phyloP scores from a whole-genome alignment of 805 yeast species.

The Metschnikowia amazonensis region DNA sequence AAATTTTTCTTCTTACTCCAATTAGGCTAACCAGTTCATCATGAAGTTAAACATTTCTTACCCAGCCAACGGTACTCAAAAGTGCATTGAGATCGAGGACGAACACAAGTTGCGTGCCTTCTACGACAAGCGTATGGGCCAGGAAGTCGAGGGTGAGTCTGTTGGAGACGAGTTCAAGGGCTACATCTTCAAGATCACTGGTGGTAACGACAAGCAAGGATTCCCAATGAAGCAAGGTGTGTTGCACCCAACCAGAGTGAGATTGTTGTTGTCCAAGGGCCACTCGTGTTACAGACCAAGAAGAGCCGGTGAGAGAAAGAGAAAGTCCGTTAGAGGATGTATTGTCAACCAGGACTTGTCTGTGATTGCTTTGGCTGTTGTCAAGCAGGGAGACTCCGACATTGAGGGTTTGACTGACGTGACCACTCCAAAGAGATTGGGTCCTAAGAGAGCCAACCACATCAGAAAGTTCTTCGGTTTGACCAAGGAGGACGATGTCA shows the following conservation, averaged over 20 bases:
- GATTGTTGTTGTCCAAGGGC: constrained; percentile 88
- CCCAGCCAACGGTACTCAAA: constrained; percentile 99
- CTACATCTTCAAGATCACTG: constrained; percentile 96
- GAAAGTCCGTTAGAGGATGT: constrained; percentile 99
- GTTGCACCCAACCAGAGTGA: constrained; percentile 99
- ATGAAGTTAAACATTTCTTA: constrained; percentile 94
- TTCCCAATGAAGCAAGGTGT: constrained; percentile 99
- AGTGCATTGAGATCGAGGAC: constrained; percentile 95
- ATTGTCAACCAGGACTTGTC: constrained; percentile 96
- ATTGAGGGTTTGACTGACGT: constrained; percentile 94
- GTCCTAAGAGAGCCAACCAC: constrained; percentile 99
- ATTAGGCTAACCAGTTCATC: constrained; percentile 35
- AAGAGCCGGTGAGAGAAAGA: constrained; percentile 99
- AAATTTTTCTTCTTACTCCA: constrained; percentile 25
- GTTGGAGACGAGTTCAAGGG: constrained; percentile 99
- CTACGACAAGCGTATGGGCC: constrained; percentile 99
- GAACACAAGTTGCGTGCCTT: constrained; percentile 98
- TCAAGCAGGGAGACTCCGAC: constrained; percentile 96
- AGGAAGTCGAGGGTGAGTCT: constrained; percentile 98
- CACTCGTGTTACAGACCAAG: constrained; percentile 99
- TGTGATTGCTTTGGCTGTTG: constrained; percentile 87
- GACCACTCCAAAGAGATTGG: constrained; percentile 97
- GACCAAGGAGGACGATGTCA: constrained; percentile 86
- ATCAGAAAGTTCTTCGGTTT: constrained; percentile 99
- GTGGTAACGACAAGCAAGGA: constrained; percentile 99